A percentile compares a stretch with the other conserved stretches of the same genome.
Evolutionary conservation across 2,329 filamentous ascomycete species (phyloP).

Genomic region (Penicillium polonicum): DNA sequence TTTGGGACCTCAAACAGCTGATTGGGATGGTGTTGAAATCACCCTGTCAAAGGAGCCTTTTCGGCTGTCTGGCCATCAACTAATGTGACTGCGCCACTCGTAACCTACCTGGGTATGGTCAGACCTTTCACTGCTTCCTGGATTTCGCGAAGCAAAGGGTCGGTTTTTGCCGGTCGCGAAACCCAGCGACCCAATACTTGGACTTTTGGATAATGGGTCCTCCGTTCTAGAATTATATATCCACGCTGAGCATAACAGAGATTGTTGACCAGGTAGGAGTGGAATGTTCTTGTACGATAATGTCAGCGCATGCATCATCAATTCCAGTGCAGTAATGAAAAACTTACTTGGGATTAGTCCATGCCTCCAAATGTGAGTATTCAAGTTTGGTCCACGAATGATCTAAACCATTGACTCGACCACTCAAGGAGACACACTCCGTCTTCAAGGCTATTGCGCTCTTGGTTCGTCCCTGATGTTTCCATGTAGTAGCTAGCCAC

Average conservation of each 20-base stretch:
- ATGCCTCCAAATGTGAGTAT: not conserved
- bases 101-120: not conserved
- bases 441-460: not conserved
- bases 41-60: not conserved
- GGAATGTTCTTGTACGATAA: not conserved
- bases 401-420: not conserved
- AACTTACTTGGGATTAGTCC: conserved; percentile 4
- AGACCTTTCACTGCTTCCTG: not conserved
- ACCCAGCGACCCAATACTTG: not conserved
- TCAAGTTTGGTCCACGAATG: not conserved
- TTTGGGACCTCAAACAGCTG: not conserved
- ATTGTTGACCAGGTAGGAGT: not conserved
- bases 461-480: not conserved
- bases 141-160: conserved; percentile 9
- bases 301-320: not conserved
- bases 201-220: not conserved
- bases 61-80: not conserved
- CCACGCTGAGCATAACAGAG: not conserved
- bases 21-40: too few species aligned
- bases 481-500: not conserved
- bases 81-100: not conserved
- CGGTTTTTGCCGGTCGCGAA: not conserved
- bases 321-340: too few species aligned
- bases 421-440: not conserved
- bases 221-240: not conserved